Base-by-base conservation (phyloP, 2,329 filamentous ascomycete genomes). In the Akanthomyces uredinophilus region DNA sequence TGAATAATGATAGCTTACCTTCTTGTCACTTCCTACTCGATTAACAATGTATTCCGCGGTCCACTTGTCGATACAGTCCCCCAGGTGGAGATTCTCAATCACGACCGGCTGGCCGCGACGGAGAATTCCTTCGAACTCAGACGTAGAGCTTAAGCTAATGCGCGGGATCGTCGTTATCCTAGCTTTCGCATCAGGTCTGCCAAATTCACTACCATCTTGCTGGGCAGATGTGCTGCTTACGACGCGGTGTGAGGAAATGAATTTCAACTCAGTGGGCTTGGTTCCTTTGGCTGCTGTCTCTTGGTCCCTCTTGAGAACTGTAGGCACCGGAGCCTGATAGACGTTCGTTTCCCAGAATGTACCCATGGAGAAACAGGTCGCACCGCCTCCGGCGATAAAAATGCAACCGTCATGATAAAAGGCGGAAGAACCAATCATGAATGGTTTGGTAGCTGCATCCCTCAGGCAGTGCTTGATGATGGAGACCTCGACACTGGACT, bases 351-450 rank as follows among this genome's bases (percentile, higher is more conserved):
- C 93, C 90, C 91, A 96, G 69, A 85, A 92, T 7, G 90, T 90
- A 1, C 92, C 92, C 82, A 96, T 96, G 0, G 91, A 92, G 77
- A 96, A 96, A 72, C 92, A 96, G 0, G 92, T 91, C 18, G 90
- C 91, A 43, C 92, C 93, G 18, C 93, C 93, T 1, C 92, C 92
- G 53, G 89, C 73, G 8, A 96, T 76, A 11, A 91, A 69, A 3
- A 92, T 68, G 32, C 20, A 81, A 35, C 79, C 75, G 47, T 77
- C 75, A 1, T 81, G 74, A 32, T 76, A 70, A 16, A 83, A 73
- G 8, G 82, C 77, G 5, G 86, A 86, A 61, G 87, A 83, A 2
- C 93, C 92, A 56, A 92, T 79, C 55, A 96, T 80, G 6, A 96
- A 79, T 14, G 91, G 91, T 60, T 67, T 64, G 11, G 63, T 39